A percentile compares a stretch with the other conserved stretches of the same genome.
Conservation (phyloP, 2,329 filamentous ascomycete species). For the Epichloe elymi region DNA sequence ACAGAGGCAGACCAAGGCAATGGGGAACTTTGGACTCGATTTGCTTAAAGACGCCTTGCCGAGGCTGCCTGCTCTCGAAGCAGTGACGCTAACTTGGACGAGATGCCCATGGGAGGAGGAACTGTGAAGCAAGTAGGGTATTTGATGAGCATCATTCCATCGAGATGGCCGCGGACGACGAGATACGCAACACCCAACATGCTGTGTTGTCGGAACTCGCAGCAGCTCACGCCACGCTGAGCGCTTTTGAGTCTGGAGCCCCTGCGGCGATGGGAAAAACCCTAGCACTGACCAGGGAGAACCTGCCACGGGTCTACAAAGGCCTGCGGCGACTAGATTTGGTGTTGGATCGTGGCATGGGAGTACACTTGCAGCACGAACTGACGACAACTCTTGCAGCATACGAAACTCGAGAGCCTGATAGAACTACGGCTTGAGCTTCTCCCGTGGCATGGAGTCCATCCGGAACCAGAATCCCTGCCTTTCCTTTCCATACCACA, state of each 20-base stretch:
- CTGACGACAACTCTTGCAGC: background rate
- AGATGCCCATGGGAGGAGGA: constrained; percentile 11
- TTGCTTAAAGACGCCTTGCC: constrained; percentile 4
- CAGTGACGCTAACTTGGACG: constrained; percentile 12
- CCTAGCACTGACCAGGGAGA: background rate
- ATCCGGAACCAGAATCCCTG: background rate
- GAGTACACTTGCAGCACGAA: background rate
- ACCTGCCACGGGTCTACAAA: background rate
- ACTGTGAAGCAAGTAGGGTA: background rate
- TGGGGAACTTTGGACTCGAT: background rate
- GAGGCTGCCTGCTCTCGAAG: constrained; percentile 11
- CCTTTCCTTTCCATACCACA: background rate
- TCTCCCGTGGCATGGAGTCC: background rate
- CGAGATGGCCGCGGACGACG: constrained; percentile 5
- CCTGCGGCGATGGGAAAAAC: background rate
- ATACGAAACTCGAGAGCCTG: background rate
- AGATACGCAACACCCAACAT: constrained; percentile 9
- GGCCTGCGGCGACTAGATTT: background rate
- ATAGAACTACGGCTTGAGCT: constrained; percentile 10
- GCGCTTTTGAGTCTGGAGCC: constrained; percentile 1
- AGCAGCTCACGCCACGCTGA: constrained; percentile 7
- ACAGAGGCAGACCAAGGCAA: constrained; percentile 14
- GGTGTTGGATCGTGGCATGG: background rate
- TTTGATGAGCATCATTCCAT: constrained; percentile 11
- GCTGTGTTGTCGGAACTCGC: constrained; percentile 10